Base-by-base conservation (phyloP, 257 asterid species). In the Nicotiana sylvestris region DNA sequence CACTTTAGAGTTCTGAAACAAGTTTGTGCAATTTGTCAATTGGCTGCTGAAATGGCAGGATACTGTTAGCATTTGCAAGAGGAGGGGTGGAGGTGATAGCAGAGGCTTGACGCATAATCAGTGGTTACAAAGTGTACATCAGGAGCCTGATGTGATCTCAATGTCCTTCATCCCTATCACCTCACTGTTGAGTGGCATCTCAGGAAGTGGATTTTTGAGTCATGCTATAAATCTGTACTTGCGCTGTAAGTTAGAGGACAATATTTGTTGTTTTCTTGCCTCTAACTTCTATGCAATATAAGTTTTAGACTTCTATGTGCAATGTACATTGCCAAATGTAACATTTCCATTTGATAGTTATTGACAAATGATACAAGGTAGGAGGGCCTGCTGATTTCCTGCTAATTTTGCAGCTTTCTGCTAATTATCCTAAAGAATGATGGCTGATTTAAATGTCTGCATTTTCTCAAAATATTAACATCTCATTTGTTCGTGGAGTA, bases 151-250 rank as follows among this genome's bases (percentile, higher is more conserved):
- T 89, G 98, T 92, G 85, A 94, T 96, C 35, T 92, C 98, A 6
- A 94, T 96, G 99, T 90, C 98, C 85, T 94, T 96, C 86, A 91
- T 94, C 82, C 98, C 98, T 6, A 91, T 96, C 86, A 91, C 98
- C 6, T 94, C 99, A 82, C 91, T 96, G 29, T 92, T 96, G 82
- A 96, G 91, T 88, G 99, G 99, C 82, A 93, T 96, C 81, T 53
- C 95, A 7, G 99, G 99, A 84, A 91, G 98, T 89, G 99, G 99
- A 82, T 96, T 94, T 85, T 86, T 96, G 88, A 94, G 97, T 90
- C 99, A 96, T 84, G 99, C 98, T 87, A 96, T 96, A 60, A 96
- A 96, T 88, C 88, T 96, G 32, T 96, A 96, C 89, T 84, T 96
- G 83, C 98, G 99, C 49, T 96, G 99, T 96, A 88, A 92, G 99